Evolutionary conservation across 1,284 basidiomycete species (phyloP).

Genomic region (Irpex sp.): DNA sequence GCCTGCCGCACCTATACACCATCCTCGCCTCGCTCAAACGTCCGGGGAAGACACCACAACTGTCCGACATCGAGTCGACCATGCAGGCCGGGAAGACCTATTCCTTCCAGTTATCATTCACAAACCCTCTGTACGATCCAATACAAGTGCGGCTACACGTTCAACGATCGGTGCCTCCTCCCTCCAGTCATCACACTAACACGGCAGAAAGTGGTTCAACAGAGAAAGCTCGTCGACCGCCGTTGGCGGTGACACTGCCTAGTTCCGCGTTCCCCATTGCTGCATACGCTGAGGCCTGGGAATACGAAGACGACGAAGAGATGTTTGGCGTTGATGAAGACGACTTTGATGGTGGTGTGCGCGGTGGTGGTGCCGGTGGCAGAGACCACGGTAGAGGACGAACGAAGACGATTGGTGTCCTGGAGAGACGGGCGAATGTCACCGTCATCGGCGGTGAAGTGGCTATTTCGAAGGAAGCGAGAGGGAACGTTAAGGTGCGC

Average conservation of each 20-base stretch:
- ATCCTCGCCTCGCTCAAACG: constrained; percentile 42
- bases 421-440: constrained; percentile 84
- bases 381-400: constrained; percentile 43
- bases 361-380: constrained; percentile 19
- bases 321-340: constrained; percentile 70
- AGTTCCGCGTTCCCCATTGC: constrained; percentile 76
- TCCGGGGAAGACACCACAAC: constrained; percentile 34
- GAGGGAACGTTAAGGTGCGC: constrained; percentile 70
- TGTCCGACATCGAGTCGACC: constrained; percentile 28
- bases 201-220: constrained; percentile 33
- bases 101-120: constrained; percentile 84
- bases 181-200: constrained; percentile 17
- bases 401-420: constrained; percentile 69
- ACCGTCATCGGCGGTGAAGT: constrained; percentile 85
- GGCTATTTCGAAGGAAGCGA: constrained; percentile 71
- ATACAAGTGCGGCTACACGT: constrained; percentile 83
- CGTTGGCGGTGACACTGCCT: constrained; percentile 77
- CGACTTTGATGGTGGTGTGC: constrained; percentile 38
- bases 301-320: constrained; percentile 90
- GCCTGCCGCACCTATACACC: constrained; percentile 53
- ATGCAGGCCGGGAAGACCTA: constrained; percentile 78
- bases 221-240: constrained; percentile 59
- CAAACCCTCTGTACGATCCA: constrained; percentile 92
- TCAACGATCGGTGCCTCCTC: constrained; percentile 47
- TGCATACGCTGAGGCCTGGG: constrained; percentile 92